Base-by-base conservation (phyloP, 768 basidiomycete genomes). In the Pleurotus eryngii region DNA sequence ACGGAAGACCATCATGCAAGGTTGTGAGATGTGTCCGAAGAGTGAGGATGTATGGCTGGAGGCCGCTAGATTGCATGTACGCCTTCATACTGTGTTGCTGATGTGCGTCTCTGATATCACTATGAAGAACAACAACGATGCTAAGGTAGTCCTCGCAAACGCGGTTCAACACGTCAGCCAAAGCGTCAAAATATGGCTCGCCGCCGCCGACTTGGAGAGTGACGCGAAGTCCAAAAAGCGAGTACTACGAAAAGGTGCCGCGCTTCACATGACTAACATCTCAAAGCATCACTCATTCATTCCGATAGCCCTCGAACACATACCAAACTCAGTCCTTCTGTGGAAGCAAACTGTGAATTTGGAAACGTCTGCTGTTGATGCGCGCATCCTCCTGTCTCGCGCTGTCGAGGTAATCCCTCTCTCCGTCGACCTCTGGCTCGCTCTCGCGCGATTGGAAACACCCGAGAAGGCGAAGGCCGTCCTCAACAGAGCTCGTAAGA, bases 341-440 rank as follows among this genome's bases (percentile, higher is more conserved):
- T 99, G 97, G 97, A 98, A 98, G 68, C 94, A 97, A 70, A 94
- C 93, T 0, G 95, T 99, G 64, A 97, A 97, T 66, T 85, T 99
- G 15, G 97, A 99, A 74, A 81, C 87, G 18, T 90, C 90, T 30
- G 83, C 89, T 0, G 79, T 85, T 1, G 97, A 99, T 63, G 97
- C 96, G 2, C 88, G 94, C 3, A 88, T 97, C 60, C 81, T 98
- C 15, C 86, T 98, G 20, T 83, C 92, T 0, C 89, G 96, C 30
- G 97, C 97, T 0, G 97, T 98, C 6, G 96, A 98, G 72, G 93
- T 98, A 38, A 94, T 98, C 24, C 97, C 97, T 0, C 83, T 90
- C 17, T 95, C 94, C 0, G 94, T 97, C 56, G 97, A 99, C 65
- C 85, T 99, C 14, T 98, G 97, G 96, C 86, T 98, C 38, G 95